These are phyloP conservation scores for Wallemia ichthyophaga DNA, from an alignment of 1,284 basidiomycete genomes.

Conservation along the genomic window DNA sequence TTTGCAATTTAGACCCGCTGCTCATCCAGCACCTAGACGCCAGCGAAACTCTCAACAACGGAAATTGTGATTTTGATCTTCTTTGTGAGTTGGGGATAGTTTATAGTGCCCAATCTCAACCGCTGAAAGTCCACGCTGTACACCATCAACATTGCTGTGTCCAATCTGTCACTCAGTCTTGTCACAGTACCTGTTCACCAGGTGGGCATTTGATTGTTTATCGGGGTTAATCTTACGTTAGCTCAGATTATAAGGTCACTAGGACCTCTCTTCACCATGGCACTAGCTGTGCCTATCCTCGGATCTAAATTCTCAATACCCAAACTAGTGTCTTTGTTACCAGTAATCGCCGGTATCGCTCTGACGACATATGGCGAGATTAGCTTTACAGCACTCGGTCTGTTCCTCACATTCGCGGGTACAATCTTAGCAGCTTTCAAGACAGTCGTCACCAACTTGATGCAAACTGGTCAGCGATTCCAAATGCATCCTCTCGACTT, in stretches of 20 bases:
- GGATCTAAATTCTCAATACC: conserved; percentile 20
- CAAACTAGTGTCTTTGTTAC: conserved; percentile 44
- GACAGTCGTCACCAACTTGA: conserved; percentile 58
- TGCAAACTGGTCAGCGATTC: conserved; percentile 21
- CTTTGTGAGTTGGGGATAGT: background rate
- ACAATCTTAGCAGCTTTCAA: conserved; percentile 68
- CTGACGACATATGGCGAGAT: conserved; percentile 87
- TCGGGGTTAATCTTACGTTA: background rate
- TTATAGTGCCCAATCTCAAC: conserved; percentile 21
- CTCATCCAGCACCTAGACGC: background rate
- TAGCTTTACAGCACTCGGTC: conserved; percentile 22
- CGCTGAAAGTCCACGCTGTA: conserved; percentile 42
- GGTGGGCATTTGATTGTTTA: background rate
- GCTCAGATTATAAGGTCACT: conserved; percentile 64
- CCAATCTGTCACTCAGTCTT: conserved; percentile 56
- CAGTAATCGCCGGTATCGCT: conserved; percentile 67
- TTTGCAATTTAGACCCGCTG: background rate
- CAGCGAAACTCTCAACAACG: conserved; percentile 9
- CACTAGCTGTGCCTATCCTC: conserved; percentile 28
- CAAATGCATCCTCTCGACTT: conserved; percentile 56
- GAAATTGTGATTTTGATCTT: background rate
- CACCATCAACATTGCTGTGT: conserved; percentile 69
- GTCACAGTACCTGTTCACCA: conserved; percentile 60
- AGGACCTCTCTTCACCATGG: conserved; percentile 62
- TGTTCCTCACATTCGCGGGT: conserved; percentile 47